Conservation (phyloP, 306 rosid species). For the Vigna nakashimae region DNA sequence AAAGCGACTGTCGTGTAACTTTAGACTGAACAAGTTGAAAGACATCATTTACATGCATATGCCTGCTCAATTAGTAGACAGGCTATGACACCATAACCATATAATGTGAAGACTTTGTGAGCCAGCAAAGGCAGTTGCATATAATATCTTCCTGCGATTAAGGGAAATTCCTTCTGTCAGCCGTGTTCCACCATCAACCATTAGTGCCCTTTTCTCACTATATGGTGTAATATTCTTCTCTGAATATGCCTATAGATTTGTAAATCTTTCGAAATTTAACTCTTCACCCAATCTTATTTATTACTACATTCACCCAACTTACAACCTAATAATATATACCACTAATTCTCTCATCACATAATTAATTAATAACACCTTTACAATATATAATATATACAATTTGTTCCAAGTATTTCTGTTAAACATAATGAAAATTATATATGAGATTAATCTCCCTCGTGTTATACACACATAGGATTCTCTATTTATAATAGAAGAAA, state of each 20-base stretch:
- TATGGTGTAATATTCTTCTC: background rate
- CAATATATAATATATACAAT: too few species aligned
- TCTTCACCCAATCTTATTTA: background rate
- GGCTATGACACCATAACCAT: constrained; percentile 41
- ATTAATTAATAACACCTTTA: too few species aligned
- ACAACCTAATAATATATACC: too few species aligned
- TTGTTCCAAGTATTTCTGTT: too few species aligned
- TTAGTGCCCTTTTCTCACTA: background rate
- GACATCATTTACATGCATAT: constrained; percentile 48
- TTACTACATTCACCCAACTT: background rate
- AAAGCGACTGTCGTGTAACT: constrained; percentile 45
- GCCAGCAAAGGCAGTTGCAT: constrained; percentile 36
- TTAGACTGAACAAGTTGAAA: constrained; percentile 59
- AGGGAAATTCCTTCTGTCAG: constrained; percentile 26
- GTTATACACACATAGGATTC: too few species aligned
- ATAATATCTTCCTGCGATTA: constrained; percentile 38
- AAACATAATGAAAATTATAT: too few species aligned
- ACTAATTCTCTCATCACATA: too few species aligned
- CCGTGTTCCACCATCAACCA: constrained; percentile 50
- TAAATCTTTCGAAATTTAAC: background rate
- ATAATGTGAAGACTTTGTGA: constrained; percentile 41
- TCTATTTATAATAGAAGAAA: too few species aligned
- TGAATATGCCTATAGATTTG: constrained; percentile 6
- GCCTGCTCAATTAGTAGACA: constrained; percentile 49
- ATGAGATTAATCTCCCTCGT: too few species aligned